Base-by-base conservation (phyloP, 2,329 filamentous ascomycete species). In the Podosphaera xanthii region DNA sequence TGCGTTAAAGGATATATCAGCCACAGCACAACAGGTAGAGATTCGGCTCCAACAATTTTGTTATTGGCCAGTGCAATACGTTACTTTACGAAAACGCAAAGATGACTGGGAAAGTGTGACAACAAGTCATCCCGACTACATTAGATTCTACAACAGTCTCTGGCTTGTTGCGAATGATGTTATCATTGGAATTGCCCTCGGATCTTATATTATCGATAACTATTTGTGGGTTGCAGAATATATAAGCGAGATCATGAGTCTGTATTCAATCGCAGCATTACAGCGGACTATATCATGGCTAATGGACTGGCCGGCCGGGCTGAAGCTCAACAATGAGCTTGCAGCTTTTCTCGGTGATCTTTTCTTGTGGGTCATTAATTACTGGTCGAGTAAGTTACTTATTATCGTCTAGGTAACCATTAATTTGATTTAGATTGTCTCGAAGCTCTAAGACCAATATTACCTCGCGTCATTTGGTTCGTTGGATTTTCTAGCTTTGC, bases 91-190 rank as follows among this genome's bases (percentile, higher is more conserved):
- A n/a, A 83, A 87, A 67, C 79, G 90, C 46, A 94, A 94, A 68
- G 82, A 84, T 62, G 88, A 94, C 65, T 97, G 92, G 91, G 87
- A 89, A 60, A 97, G 91, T 69, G 86, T 97, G 59, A 96, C 90
- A 0, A 92, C 85, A 55, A 95, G 85, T 66, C 91, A 98, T 70
- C 88, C 91, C 0, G 92, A 98, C 70, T 98, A 98, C 70, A 98
- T 98, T 64, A 85, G 92, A 14, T 98, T 98, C 72, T 98, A 97
- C 73, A 98, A 98, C 70, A 96, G 89, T 67, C 75, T 98, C 3
- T 98, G 92, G 92, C 84, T 98, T 7, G 92, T 98, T 31, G 90
- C 90, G 36, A 98, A 98, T 72, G 92, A 98, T 72, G 86, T 98
- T 54, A 98, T 98, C 63, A 97, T 98, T 61, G 94, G 92, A 34